Evolutionary conservation across 441 rosid genomes (phyloP), one percentile per base, ranked within the genome.

Genomic region (Hura crepitans): DNA sequence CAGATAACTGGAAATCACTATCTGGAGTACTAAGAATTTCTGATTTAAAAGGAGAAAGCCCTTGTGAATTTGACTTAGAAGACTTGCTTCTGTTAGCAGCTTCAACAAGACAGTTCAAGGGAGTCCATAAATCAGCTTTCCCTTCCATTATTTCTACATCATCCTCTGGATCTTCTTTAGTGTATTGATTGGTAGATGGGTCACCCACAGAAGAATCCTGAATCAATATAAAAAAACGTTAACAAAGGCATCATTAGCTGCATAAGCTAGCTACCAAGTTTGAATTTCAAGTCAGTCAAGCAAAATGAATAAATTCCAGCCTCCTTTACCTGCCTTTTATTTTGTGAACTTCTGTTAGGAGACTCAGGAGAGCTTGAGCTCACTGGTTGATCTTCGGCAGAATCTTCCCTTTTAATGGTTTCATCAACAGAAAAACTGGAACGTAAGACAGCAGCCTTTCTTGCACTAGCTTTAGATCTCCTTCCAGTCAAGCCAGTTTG

Each of bases 31-130:
- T 55, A 23, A 58, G 56, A 14, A 62, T 49, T 57, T 85, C 87
- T 60, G 79, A 45, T 67, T 79, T 84, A 27, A 74, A 63, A 73
- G 71, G 67, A 64, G 79, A 70, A 0, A 50, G 50, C 61, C 80
- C 84, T 65, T 75, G 86, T 50, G 83, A 80, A 78, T 71, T 84
- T 64, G 73, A 73, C 73, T 83, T 85, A 6, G 86, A 79, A 42
- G 87, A 81, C 78, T 85, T 89, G 70, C 89, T 85, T 79, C 88
- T 84, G 77, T 89, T 85, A 47, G 95, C 92, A 67, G 90, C 95
- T 80, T 89, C 95, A 77, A 85, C 89, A 70, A 87, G 90, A 81
- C 90, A 82, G 78, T 85, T 85, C 61, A 89, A 86, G 5, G 90
- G 86, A 50, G 89, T 89, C 92, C 92, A 87, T 13, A 80, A 76